Evolutionary conservation across 805 yeast genomes (phyloP), one percentile per base, ranked within the genome.

Genomic region (Brettanomyces custersianus): DNA sequence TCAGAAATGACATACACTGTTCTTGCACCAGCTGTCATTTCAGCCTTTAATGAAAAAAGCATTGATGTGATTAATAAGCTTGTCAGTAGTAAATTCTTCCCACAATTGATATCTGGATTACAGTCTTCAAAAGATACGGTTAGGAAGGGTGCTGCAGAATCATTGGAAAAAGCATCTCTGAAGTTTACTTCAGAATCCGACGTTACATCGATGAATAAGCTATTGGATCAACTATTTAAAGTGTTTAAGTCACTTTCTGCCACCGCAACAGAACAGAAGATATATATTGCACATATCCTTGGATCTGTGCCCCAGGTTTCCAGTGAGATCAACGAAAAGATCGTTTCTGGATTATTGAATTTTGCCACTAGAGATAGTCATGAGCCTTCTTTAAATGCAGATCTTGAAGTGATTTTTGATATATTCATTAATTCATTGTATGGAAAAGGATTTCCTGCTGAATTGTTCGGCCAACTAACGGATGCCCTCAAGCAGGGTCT

Each of bases 311-410:
- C 73, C 2, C 28, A 36, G 13, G 29, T 42, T 2, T 39, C 35
- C 2, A 3, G 8, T 3, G 5, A 31, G 6, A 33, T 37, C 16
- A 29, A 33, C 8, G 42, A 50, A 1, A 62, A 58, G 23, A 56
- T 80, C 4, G 53, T 71, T 2, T 48, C 58, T 1, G 65, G 59
- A 0, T 49, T 85, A 24, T 43, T 67, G 2, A 65, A 80, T 2
- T 58, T 77, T n/a, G 62, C 80, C 4, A 36, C 71, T 0, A 87
- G 83, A 46, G 97, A 90, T 48, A 72, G 76, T 31, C 84, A 86
- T 46, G 97, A 90, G 49, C 13, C 43, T 1, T 73, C 83, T 0
- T 62, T 87, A 27, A 40, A 60, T 3, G 59, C 64, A 4, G 60
- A 76, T 39, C 60, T 80, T 5, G 53, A 57, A 7, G 69, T 80